phyloP scores from a whole-genome alignment of 208 protist genomes.

The Leishmania mexicana region DNA sequence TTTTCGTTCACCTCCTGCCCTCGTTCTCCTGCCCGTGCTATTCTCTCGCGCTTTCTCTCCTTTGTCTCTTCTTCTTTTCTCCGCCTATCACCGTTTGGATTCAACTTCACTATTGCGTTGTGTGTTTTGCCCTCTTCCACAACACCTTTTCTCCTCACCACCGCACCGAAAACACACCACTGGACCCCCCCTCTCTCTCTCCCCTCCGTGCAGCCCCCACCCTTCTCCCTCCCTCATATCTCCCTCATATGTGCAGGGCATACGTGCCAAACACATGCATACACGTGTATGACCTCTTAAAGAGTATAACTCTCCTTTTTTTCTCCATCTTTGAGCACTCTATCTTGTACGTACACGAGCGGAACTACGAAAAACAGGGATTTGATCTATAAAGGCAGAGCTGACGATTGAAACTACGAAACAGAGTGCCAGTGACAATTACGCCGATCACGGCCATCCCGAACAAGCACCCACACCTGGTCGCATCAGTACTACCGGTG shows the following conservation, averaged over 20 bases:
- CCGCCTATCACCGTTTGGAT: background rate
- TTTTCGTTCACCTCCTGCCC: constrained; percentile 3
- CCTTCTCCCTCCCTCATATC: background rate
- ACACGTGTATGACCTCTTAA: background rate
- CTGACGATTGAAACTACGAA: background rate
- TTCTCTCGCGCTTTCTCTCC: constrained; percentile 6
- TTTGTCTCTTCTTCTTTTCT: background rate
- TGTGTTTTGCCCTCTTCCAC: background rate
- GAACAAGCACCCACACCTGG: background rate
- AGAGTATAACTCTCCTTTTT: constrained; percentile 4
- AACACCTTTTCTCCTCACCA: background rate
- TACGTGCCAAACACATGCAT: constrained; percentile 1
- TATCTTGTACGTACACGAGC: constrained; percentile 4
- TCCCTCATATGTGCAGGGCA: constrained; percentile 6
- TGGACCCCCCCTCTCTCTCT: background rate
- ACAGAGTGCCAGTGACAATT: background rate
- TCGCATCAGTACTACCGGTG: background rate
- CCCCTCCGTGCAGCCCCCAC: background rate
- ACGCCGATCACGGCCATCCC: background rate
- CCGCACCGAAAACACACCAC: background rate
- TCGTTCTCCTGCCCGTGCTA: background rate
- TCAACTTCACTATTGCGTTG: background rate
- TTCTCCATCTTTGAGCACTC: background rate
- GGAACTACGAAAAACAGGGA: background rate
- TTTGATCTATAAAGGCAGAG: background rate